Evolutionary conservation across 2,329 filamentous ascomycete genomes (phyloP), one percentile per base, ranked within the genome.

Genomic region (Periconia digitata): DNA sequence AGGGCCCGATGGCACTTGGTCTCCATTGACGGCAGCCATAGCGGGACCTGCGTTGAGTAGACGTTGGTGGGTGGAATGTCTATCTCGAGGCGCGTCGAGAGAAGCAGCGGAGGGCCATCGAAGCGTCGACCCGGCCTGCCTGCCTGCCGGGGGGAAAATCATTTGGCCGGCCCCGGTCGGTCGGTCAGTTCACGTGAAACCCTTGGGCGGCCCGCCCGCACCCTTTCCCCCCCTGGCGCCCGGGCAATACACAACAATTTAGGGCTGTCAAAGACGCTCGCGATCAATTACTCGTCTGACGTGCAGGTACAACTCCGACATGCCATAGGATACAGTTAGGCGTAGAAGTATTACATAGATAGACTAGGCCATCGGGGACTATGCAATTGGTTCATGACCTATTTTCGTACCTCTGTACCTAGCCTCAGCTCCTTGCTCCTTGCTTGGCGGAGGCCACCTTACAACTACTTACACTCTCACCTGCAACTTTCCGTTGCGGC

Each of bases 1-100:
- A 40, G 43, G 34, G 23, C 34, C 40, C 21, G 56, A 8, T 4
- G 35, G 20, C 32, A 53, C 50, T 29, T 55, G 53, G 18, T 59
- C 59, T 35, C 60, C 61, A 44, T 63, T 66, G 40, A 62, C n/a
- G 39, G 59, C 56, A 47, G 65, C 64, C 66, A 70, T 70, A 47
- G 50, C 36, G 36, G 29, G n/a, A n/a, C n/a, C n/a, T 32, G 47
- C 17, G 22, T 22, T 21, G 22, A n/a, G 46, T 51, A 49, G 54
- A 38, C 29, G 48, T 40, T 15, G 10, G 10, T 32, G 27, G 27
- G n/a, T 10, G 27, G 12, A 7, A 44, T 23, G 46, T 50, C 12
- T 16, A 40, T 40, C 37, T 43, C 43, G 41, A 46, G 50, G 50
- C 42, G 27, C n/a, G 27, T 12, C 4, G n/a, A n/a, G n/a, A n/a